phyloP scores from a whole-genome alignment of 352 stramenopile species.

The Phytophthora sp. region DNA sequence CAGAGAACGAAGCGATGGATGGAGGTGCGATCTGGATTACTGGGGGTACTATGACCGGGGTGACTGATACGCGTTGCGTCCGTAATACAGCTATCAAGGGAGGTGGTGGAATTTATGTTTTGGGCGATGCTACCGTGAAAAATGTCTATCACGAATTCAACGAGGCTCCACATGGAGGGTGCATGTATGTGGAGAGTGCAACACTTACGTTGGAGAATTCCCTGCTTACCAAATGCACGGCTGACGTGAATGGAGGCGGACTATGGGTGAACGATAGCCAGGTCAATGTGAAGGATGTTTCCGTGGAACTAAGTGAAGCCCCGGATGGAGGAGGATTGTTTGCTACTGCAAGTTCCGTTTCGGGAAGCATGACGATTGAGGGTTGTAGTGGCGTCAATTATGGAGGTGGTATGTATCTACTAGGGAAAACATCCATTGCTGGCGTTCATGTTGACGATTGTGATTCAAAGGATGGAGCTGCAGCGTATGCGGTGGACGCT shows the following conservation, averaged over 20 bases:
- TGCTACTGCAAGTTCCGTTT: constrained; percentile 17
- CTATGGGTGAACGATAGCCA: constrained; percentile 29
- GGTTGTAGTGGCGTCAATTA: constrained; percentile 9
- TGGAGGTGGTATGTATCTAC: constrained; percentile 36
- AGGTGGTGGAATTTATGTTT: constrained; percentile 26
- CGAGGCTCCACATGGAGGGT: constrained; percentile 17
- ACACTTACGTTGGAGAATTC: constrained; percentile 12
- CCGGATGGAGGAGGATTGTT: constrained; percentile 29
- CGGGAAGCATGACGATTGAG: constrained; percentile 24
- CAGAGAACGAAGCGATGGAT: constrained; percentile 17
- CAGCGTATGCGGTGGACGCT: constrained; percentile 30
- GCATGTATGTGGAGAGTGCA: constrained; percentile 22
- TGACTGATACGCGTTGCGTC: constrained; percentile 13
- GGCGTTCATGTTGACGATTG: constrained; percentile 15
- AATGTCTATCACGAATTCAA: constrained; percentile 22
- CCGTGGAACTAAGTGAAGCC: constrained; percentile 3
- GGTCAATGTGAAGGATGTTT: constrained; percentile 13
- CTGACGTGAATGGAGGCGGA: constrained; percentile 29
- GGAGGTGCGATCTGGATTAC: constrained; percentile 30
- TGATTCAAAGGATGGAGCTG: constrained; percentile 37
- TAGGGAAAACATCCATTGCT: constrained; percentile 6
- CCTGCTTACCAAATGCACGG: constrained; percentile 11
- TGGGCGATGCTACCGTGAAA: constrained; percentile 7
- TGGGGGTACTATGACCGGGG: constrained; percentile 20
- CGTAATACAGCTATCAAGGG: constrained; percentile 15